Conservation (phyloP, 345 rosid species). For the Sonneratia caseolaris region DNA sequence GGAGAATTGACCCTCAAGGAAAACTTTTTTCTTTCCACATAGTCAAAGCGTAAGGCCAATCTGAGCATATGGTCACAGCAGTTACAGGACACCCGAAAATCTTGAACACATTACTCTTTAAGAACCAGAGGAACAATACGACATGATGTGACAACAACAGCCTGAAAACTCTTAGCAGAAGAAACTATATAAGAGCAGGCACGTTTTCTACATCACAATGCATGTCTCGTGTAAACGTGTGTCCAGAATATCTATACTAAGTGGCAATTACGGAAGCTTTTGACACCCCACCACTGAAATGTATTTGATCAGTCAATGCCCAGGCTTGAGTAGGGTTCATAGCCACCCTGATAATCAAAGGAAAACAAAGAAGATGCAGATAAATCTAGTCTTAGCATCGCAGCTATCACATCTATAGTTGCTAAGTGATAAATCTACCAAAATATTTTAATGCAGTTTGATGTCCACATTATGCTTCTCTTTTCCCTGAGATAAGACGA, state of each 20-base stretch:
- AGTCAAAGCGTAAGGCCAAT: background rate
- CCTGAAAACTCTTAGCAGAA: no score
- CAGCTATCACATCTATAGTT: background rate
- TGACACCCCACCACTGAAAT: background rate
- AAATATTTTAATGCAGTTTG: background rate
- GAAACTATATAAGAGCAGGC: no score
- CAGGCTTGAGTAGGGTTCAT: constrained; percentile 70
- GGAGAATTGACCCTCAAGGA: background rate
- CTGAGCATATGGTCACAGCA: background rate
- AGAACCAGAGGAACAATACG: no score
- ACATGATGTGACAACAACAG: no score
- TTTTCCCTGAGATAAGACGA: background rate
- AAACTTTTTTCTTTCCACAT: background rate
- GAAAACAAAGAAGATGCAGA: constrained; percentile 9
- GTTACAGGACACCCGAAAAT: background rate
- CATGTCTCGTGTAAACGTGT: background rate
- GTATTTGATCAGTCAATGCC: constrained; percentile 54
- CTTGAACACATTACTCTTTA: no score
- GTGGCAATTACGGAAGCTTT: background rate
- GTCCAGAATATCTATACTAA: background rate
- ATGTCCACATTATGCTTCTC: background rate
- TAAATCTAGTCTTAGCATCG: constrained; percentile 20
- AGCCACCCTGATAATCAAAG: constrained; percentile 53
- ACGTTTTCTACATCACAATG: background rate
- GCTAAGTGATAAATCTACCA: background rate